A percentile compares a stretch with the other conserved stretches of the same genome.
Evolutionary conservation across 768 basidiomycete genomes (phyloP).

Genomic region (Leccinellum luteum): DNA sequence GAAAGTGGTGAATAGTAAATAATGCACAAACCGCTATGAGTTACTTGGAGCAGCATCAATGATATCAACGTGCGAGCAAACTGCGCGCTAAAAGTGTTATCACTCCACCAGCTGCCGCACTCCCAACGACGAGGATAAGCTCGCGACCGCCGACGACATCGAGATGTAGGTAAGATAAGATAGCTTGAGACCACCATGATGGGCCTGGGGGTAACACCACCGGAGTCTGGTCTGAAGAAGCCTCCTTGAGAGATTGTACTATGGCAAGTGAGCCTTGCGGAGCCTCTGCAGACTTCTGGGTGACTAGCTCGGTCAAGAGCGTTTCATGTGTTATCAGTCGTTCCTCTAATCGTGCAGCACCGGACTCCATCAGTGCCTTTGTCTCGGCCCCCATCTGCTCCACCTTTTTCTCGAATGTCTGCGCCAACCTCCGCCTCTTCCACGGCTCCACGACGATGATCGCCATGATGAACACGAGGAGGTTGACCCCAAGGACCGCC

Average conservation of each 20-base stretch:
- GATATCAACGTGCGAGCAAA: conserved; percentile 17
- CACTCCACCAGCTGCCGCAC: conserved; percentile 28
- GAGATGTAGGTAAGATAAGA: conserved; percentile 9
- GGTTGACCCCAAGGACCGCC: conserved; percentile 81
- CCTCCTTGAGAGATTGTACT: conserved; percentile 3
- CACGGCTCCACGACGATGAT: conserved; percentile 94
- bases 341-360: conserved; percentile 46
- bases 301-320: conserved; percentile 30
- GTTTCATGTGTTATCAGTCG: conserved; percentile 49
- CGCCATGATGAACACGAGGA: conserved; percentile 87
- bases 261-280: conserved; percentile 7
- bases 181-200: conserved; percentile 11
- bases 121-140: conserved; percentile 27
- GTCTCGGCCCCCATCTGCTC: conserved; percentile 46
- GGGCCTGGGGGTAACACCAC: not conserved
- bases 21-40: not conserved
- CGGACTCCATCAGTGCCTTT: conserved; percentile 44
- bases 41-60: too few species aligned
- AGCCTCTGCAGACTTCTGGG: conserved; percentile 12
- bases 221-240: not conserved
- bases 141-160: conserved; percentile 17
- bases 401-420: conserved; percentile 87
- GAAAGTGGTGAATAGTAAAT: conserved; percentile 4
- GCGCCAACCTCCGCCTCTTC: conserved; percentile 84
- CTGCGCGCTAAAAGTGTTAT: conserved; percentile 22